phyloP scores from a whole-genome alignment of 768 basidiomycete genomes.

The Termitomyces heimii region DNA sequence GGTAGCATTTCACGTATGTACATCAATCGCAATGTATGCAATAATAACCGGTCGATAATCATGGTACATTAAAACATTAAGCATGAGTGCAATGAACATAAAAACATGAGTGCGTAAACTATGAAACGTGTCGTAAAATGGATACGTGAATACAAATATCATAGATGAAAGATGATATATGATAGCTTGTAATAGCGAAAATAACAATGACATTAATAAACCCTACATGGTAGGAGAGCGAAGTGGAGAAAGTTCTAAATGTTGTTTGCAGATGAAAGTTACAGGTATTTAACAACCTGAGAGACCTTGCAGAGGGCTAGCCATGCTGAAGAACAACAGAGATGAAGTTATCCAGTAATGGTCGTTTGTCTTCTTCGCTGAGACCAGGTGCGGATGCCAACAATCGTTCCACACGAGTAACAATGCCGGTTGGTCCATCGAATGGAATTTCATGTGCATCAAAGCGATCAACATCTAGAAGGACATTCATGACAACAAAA shows the following conservation, averaged over 20 bases:
- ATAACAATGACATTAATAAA: conserved; percentile 1
- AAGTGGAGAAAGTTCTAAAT: neutral
- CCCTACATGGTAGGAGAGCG: too few relatives aligned
- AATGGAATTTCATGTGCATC: conserved; percentile 72
- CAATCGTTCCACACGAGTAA: conserved; percentile 57
- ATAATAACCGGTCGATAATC: conserved; percentile 11
- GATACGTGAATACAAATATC: neutral
- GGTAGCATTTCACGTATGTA: conserved; percentile 5
- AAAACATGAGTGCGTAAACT: conserved; percentile 2
- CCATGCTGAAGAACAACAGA: conserved; percentile 52
- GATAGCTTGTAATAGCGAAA: conserved; percentile 5
- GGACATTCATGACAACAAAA: conserved; percentile 4
- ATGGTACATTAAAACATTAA: conserved; percentile 12
- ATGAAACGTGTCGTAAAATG: neutral
- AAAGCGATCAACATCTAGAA: conserved; percentile 64
- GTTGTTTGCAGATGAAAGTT: neutral
- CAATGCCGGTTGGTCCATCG: conserved; percentile 66
- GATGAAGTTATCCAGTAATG: conserved; percentile 55
- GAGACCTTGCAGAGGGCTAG: conserved; percentile 12
- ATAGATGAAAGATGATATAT: conserved; percentile 4
- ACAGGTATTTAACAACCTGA: neutral
- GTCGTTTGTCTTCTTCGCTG: conserved; percentile 39
- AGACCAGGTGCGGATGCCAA: conserved; percentile 45
- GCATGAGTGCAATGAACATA: conserved; percentile 5
- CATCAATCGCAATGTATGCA: conserved; percentile 1